Evolutionary conservation across 495 filamentous ascomycete species (phyloP), one percentile per base, ranked within the genome.

Genomic region (Podospora conica): DNA sequence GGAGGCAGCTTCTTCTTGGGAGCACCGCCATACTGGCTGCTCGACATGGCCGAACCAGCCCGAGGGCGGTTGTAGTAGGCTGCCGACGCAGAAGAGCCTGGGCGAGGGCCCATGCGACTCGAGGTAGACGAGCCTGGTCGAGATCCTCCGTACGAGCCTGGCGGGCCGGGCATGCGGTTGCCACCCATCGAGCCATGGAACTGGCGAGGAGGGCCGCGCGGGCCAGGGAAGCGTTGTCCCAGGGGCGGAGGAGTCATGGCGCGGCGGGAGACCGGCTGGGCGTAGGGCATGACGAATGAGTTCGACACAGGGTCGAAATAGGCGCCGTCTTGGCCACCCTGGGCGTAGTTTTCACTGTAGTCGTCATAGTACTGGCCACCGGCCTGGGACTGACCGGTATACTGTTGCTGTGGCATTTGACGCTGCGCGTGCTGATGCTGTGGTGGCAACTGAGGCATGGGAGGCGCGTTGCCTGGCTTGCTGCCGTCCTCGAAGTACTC

Each of bases 211-310:
- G 56, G 76, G 61, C 63, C 73, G 25, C 61, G 61, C 66, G 71
- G 80, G 66, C 76, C 80, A 67, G 62, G 75, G 82, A 91, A 91
- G 59, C 91, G 85, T 33, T 91, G 89, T 31, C 86, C 88, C 15
- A 87, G 85, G 22, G 95, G 93, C 20, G 95, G 96, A 28, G 95
- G 95, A 27, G 96, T 98, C 95, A 98, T 98, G 55, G 95, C 96
- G 66, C 95, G 90, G 71, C 95, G 91, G 66, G 83, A 86, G 3
- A 95, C 82, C 10, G 91, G 92, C 75, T 97, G 86, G 15, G 92
- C 90, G 68, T 88, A 96, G 11, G 87, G 84, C 78, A 90, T 88
- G 68, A 90, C 85, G 68, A 91, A 96, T 25, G 86, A 83, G 68
- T 91, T 91, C 12, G 83, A 83, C 7, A 85, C 81, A 9, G 90